phyloP scores from a whole-genome alignment of 768 basidiomycete species.

The Lepiota brunneoincarnata region DNA sequence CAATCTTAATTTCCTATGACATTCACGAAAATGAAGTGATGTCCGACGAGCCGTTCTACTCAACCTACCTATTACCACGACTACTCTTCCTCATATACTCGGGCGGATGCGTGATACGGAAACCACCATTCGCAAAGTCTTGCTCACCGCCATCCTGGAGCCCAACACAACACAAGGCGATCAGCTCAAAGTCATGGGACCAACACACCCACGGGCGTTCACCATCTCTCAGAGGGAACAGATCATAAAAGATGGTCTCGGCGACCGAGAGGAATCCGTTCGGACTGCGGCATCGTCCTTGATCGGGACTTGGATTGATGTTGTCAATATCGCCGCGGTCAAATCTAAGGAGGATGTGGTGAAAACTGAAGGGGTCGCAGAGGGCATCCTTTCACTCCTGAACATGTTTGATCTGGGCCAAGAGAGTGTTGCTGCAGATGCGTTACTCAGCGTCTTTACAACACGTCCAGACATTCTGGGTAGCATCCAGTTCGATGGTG shows the following conservation, averaged over 20 bases:
- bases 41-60: constrained; percentile 80
- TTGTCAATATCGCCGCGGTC: constrained; percentile 29
- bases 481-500: constrained; percentile 67
- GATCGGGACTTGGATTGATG: constrained; percentile 74
- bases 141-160: constrained; percentile 62
- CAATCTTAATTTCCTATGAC: background rate
- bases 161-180: constrained; percentile 28
- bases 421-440: constrained; percentile 67
- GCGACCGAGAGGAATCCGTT: constrained; percentile 79
- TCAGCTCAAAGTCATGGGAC: constrained; percentile 35
- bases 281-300: constrained; percentile 70
- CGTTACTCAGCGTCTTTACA: constrained; percentile 69
- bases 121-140: constrained; percentile 64
- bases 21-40: constrained; percentile 47
- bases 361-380: constrained; percentile 21
- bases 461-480: constrained; percentile 65
- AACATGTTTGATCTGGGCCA: constrained; percentile 57
- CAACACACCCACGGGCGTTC: constrained; percentile 63
- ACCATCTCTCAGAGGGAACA: constrained; percentile 72
- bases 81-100: constrained; percentile 66
- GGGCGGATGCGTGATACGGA: constrained; percentile 81
- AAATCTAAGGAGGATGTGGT: constrained; percentile 31
- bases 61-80: constrained; percentile 57
- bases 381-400: constrained; percentile 47
- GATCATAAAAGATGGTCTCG: constrained; percentile 78